phyloP scores from a whole-genome alignment of 306 rosid genomes.

The Notholithocarpus densiflorus region DNA sequence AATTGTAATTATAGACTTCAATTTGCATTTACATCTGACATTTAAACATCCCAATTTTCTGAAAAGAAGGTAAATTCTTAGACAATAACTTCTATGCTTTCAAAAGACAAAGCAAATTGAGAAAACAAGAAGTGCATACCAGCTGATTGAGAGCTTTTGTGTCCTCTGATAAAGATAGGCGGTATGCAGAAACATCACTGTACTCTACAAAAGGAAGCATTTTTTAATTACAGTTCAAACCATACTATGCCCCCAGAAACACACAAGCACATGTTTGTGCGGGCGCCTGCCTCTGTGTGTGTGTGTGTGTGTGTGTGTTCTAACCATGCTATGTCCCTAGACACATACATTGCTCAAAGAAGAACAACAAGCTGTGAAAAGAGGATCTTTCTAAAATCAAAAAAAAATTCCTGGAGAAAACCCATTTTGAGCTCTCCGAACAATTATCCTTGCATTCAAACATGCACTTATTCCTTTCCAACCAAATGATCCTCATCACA shows the following conservation, averaged over 20 bases:
- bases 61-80: neutral
- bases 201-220: constrained; percentile 57
- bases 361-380: neutral
- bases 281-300: neutral
- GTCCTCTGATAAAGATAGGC: constrained; percentile 93
- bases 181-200: constrained; percentile 86
- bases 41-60: neutral
- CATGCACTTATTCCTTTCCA: neutral
- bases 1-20: constrained; percentile 4
- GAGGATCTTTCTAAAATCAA: neutral
- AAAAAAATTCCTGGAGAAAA: neutral
- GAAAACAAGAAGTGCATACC: constrained; percentile 45
- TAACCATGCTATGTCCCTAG: too few species aligned
- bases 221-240: neutral
- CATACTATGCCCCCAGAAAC: neutral
- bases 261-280: neutral
- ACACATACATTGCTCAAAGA: neutral
- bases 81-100: neutral
- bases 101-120: neutral
- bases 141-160: constrained; percentile 95
- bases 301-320: neutral
- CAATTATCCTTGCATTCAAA: neutral
- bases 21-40: neutral
- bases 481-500: neutral
- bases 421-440: neutral